phyloP scores from a whole-genome alignment of 2,329 filamentous ascomycete genomes.

The Pestalotiopsis sp. region DNA sequence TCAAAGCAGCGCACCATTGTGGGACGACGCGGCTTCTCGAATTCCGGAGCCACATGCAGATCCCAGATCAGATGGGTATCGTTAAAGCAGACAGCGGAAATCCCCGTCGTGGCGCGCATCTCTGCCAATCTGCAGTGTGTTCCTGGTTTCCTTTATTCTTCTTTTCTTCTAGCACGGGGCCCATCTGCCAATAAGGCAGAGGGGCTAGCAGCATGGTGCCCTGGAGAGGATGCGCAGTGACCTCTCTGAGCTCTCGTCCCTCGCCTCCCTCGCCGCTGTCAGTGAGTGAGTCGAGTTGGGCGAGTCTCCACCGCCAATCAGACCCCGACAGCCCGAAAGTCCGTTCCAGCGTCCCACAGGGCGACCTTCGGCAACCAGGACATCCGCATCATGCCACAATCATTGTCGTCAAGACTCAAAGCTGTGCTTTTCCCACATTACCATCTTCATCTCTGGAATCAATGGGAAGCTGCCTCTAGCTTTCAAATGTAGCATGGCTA shows the following conservation, averaged over 20 bases:
- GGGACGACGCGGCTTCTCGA: constrained; percentile 8
- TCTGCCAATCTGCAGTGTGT: background rate
- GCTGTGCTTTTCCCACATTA: too few species aligned
- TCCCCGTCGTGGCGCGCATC: background rate
- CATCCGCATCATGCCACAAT: background rate
- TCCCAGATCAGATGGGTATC: background rate
- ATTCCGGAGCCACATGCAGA: constrained; percentile 3
- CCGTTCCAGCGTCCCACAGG: background rate
- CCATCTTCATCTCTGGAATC: too few species aligned
- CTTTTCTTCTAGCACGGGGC: background rate
- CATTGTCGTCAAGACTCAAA: background rate
- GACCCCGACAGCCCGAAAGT: background rate
- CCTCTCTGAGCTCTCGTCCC: too few species aligned
- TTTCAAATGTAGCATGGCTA: too few species aligned
- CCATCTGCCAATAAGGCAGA: background rate
- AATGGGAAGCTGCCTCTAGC: too few species aligned
- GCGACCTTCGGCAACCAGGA: background rate
- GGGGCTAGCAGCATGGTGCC: background rate
- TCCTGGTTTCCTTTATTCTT: background rate
- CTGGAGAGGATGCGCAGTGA: background rate
- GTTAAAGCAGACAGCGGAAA: background rate
- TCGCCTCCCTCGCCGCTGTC: background rate
- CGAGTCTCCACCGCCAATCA: background rate
- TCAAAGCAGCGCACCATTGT: constrained; percentile 4
- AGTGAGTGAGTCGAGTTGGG: background rate